A percentile compares a stretch with the other conserved stretches of the same genome.
Evolutionary conservation across 78 protist species (phyloP).

Genomic region (Goniomonas avonlea): DNA sequence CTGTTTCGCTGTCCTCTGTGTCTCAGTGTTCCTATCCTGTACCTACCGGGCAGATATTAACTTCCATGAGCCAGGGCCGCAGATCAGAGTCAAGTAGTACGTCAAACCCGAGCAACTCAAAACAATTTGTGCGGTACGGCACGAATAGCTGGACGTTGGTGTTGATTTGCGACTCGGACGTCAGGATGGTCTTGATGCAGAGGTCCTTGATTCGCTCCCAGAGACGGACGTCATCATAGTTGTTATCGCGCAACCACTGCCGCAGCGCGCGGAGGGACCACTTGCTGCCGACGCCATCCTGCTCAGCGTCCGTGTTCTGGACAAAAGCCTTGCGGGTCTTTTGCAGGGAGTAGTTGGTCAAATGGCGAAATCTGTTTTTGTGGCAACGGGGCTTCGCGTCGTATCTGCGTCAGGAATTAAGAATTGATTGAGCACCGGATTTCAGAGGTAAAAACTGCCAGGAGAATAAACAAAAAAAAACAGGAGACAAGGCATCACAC

Average conservation of each 20-base stretch:
- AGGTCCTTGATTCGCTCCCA: constrained; percentile 18
- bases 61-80: constrained; percentile 14
- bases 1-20: too few relatives aligned
- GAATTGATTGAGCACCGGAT: too few relatives aligned
- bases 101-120: constrained; percentile 38
- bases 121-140: not conserved
- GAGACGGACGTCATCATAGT: not conserved
- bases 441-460: too few relatives aligned
- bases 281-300: not conserved
- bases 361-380: constrained; percentile 12
- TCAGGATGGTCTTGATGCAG: constrained; percentile 7
- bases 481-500: not conserved
- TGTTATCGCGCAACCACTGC: not conserved
- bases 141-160: not conserved
- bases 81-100: constrained; percentile 21
- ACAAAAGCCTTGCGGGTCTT: not conserved
- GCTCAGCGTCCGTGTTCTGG: not conserved
- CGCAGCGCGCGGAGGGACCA: not conserved
- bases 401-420: too few relatives aligned
- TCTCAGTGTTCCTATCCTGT: too few relatives aligned
- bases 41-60: constrained; percentile 15
- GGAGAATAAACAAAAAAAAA: not conserved
- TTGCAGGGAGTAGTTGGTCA: constrained; percentile 26
- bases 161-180: not conserved
- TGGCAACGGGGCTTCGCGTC: too few relatives aligned